Percentiles rank a stretch among this genome's conserved stretches.
Conservation (phyloP, 352 stramenopile species). For the Globisporangium cystogenes region DNA sequence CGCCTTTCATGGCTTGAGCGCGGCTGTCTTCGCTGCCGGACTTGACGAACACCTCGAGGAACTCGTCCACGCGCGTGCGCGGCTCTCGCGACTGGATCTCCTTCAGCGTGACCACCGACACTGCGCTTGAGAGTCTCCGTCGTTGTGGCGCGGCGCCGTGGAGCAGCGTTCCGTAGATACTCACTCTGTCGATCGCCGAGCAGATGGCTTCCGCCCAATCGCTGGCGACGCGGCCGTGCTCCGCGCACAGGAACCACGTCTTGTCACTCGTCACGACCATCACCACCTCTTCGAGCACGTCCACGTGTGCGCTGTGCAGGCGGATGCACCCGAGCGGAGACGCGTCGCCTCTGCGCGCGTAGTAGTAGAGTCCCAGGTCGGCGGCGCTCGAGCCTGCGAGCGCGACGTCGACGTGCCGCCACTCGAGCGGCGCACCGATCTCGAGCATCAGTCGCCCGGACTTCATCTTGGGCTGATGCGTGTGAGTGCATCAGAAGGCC, state of each 20-base stretch:
- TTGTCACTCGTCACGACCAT: conserved; percentile 74
- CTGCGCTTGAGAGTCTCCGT: conserved; percentile 38
- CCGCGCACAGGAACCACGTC: conserved; percentile 77
- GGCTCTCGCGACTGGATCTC: conserved; percentile 60
- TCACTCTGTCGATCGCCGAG: conserved; percentile 43
- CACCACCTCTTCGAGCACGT: conserved; percentile 69
- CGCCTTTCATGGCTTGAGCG: conserved; percentile 51
- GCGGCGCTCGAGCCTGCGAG: conserved; percentile 42
- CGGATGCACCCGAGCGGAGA: conserved; percentile 43
- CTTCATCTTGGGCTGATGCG: conserved; percentile 54
- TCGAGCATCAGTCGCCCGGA: conserved; percentile 50
- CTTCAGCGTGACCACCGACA: conserved; percentile 34
- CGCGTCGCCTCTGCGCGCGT: conserved; percentile 29
- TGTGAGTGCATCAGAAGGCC: no score
- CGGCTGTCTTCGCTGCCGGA: conserved; percentile 42
- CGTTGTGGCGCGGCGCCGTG: conserved; percentile 11
- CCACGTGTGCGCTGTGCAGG: conserved; percentile 60
- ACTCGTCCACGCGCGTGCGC: conserved; percentile 52
- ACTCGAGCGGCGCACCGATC: conserved; percentile 39
- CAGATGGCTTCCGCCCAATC: conserved; percentile 68
- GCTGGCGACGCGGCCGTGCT: conserved; percentile 40
- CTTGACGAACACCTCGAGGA: conserved; percentile 65
- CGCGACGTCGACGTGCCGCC: conserved; percentile 58
- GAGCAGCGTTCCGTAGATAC: conserved; percentile 13
- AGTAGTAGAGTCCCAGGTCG: conserved; percentile 72